A percentile compares a stretch with the other conserved stretches of the same genome.
These are phyloP conservation scores for Penicillium nordicum DNA, from an alignment of 2,329 filamentous ascomycete genomes.

Conservation along the genomic window DNA sequence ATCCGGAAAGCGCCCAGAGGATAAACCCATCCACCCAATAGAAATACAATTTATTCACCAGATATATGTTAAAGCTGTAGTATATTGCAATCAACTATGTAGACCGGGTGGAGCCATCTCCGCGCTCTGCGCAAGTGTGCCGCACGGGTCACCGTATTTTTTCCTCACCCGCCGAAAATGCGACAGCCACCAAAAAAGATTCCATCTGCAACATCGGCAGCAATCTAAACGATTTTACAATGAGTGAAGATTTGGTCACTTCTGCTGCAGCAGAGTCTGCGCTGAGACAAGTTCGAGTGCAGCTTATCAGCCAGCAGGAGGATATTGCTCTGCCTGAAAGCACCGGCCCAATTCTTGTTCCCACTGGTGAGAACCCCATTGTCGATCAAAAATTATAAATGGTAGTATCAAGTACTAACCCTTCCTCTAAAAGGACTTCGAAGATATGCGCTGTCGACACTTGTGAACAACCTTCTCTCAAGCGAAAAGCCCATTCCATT, in stretches of 20 bases:
- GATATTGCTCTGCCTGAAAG: conserved; percentile 54
- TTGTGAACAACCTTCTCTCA: conserved; percentile 60
- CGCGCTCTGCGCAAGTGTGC: conserved; percentile 39
- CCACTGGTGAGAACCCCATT: conserved; percentile 47
- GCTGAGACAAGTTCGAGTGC: conserved; percentile 53
- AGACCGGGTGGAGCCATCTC: conserved; percentile 25
- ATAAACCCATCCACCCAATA: not conserved
- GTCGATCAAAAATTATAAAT: not conserved
- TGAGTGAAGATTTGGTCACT: conserved; percentile 25
- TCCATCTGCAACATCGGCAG: conserved; percentile 14
- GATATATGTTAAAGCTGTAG: not conserved
- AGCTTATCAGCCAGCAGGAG: conserved; percentile 51
- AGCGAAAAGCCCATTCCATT: conserved; percentile 56
- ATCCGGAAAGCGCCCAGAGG: conserved; percentile 44
- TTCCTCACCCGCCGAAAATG: conserved; percentile 33
- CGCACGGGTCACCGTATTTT: conserved; percentile 43
- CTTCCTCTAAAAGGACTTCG: conserved; percentile 46
- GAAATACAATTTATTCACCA: not conserved
- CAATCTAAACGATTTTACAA: conserved; percentile 15
- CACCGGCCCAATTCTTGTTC: conserved; percentile 56
- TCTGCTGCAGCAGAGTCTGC: conserved; percentile 23
- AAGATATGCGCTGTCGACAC: conserved; percentile 58
- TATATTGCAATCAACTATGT: not conserved
- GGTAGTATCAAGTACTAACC: conserved; percentile 13
- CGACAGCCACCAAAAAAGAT: conserved; percentile 23